phyloP scores from a whole-genome alignment of 108 stramenopile species.

The Skeletonema menzelii region DNA sequence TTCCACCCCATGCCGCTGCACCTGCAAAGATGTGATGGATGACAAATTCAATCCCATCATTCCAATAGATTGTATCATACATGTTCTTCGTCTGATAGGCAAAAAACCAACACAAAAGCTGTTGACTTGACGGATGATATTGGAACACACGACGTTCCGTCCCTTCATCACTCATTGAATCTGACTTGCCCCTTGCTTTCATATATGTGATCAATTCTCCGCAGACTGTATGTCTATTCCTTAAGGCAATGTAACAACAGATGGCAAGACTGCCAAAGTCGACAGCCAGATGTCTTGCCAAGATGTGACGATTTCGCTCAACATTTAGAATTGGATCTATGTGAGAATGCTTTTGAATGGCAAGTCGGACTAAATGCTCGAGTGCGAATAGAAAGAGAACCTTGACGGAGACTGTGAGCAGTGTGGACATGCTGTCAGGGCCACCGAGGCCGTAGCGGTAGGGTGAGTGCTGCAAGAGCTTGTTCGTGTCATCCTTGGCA shows the following conservation, averaged over 20 bases:
- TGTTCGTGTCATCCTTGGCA: conserved; percentile 28
- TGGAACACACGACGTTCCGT: conserved; percentile 61
- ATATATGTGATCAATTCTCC: conserved; percentile 33
- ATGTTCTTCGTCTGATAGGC: conserved; percentile 86
- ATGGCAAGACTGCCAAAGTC: conserved; percentile 60
- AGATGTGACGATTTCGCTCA: conserved; percentile 63
- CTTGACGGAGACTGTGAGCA: conserved; percentile 45
- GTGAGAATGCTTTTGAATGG: conserved; percentile 17
- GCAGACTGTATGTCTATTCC: conserved; percentile 38
- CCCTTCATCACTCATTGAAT: conserved; percentile 36
- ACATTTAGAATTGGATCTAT: conserved; percentile 57
- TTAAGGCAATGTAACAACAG: conserved; percentile 56
- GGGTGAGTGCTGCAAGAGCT: conserved; percentile 12
- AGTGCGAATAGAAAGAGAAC: conserved; percentile 20
- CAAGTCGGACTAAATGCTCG: conserved; percentile 11
- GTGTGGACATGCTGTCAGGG: conserved; percentile 30
- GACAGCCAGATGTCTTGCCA: conserved; percentile 80
- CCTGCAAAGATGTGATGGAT: conserved; percentile 76
- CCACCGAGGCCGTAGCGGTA: conserved; percentile 40
- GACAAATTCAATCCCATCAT: conserved; percentile 81
- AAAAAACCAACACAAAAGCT: conserved; percentile 62
- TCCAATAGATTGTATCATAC: conserved; percentile 80
- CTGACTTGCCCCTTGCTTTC: not conserved
- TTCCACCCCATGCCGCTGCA: conserved; percentile 66
- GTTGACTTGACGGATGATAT: conserved; percentile 61